Evolutionary conservation across 179 eudicot genomes (phyloP).

Genomic region (Beta corolliflora): DNA sequence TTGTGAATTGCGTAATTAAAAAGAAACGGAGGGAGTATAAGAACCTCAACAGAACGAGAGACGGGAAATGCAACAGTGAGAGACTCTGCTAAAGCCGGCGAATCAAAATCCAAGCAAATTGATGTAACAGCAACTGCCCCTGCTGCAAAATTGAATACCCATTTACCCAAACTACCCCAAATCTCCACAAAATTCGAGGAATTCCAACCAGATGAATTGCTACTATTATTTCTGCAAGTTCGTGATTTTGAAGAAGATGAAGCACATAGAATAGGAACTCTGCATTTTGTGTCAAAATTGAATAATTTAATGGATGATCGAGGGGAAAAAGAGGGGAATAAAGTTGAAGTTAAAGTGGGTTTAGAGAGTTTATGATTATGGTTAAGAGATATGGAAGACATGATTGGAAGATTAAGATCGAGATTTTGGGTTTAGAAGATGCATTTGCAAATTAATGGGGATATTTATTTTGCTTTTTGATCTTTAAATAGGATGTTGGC

Average conservation of each 20-base stretch:
- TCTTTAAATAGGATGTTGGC: neutral
- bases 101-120: constrained; percentile 40
- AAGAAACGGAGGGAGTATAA: neutral
- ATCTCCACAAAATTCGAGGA: neutral
- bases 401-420: constrained; percentile 31
- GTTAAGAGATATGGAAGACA: constrained; percentile 35
- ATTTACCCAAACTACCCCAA: constrained; percentile 30
- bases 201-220: neutral
- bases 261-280: constrained; percentile 14
- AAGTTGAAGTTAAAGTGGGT: constrained; percentile 20
- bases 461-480: neutral
- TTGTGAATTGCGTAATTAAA: too few species aligned
- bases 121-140: constrained; percentile 52
- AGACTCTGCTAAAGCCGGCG: constrained; percentile 75
- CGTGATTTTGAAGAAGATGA: constrained; percentile 7
- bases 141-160: constrained; percentile 54
- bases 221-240: neutral
- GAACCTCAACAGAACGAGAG: constrained; percentile 82
- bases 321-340: constrained; percentile 15
- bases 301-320: constrained; percentile 21
- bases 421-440: constrained; percentile 36
- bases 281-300: constrained; percentile 22
- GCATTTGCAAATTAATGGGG: constrained; percentile 27
- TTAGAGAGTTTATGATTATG: constrained; percentile 28
- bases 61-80: constrained; percentile 87